A percentile compares a stretch with the other conserved stretches of the same genome.
Evolutionary conservation across 352 stramenopile genomes (phyloP).

Genomic region (Pythium volutum): DNA sequence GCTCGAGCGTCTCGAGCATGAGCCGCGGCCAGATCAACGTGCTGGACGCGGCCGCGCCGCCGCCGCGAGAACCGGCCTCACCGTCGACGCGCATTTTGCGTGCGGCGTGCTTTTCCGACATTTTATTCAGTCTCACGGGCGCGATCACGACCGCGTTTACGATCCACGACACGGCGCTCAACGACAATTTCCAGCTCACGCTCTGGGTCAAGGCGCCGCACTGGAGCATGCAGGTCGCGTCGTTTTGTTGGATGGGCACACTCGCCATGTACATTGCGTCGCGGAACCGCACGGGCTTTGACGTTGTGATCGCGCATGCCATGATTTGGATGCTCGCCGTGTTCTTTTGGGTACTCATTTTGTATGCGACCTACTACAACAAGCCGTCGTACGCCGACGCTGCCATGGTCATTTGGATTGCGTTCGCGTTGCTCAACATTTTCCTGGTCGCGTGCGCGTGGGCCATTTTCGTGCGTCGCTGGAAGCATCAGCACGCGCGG

Average conservation of each 20-base stretch:
- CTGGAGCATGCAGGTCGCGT: constrained; percentile 73
- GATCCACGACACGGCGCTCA: constrained; percentile 34
- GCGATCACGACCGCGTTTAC: constrained; percentile 50
- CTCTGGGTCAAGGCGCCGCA: constrained; percentile 72
- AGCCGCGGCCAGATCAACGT: constrained; percentile 23
- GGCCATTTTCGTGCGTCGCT: constrained; percentile 51
- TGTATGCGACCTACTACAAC: constrained; percentile 66
- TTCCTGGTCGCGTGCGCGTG: constrained; percentile 60
- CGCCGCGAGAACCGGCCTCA: constrained; percentile 25
- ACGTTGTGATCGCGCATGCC: constrained; percentile 69
- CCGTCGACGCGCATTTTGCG: constrained; percentile 63
- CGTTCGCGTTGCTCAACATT: constrained; percentile 53
- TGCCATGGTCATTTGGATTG: constrained; percentile 74
- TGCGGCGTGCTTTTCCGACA: constrained; percentile 67
- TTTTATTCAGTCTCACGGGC: constrained; percentile 66
- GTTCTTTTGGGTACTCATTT: constrained; percentile 72
- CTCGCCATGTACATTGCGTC: constrained; percentile 73
- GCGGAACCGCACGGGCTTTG: constrained; percentile 50
- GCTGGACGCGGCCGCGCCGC: constrained; percentile 12
- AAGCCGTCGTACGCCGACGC: constrained; percentile 37
- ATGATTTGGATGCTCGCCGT: constrained; percentile 78
- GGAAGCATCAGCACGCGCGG: constrained; percentile 31
- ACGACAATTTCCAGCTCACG: constrained; percentile 50
- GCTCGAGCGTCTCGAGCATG: constrained; percentile 8
- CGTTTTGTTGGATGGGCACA: constrained; percentile 75